phyloP scores from a whole-genome alignment of 225 moss, liverwort and hornwort species.

The Neckera pumila region DNA sequence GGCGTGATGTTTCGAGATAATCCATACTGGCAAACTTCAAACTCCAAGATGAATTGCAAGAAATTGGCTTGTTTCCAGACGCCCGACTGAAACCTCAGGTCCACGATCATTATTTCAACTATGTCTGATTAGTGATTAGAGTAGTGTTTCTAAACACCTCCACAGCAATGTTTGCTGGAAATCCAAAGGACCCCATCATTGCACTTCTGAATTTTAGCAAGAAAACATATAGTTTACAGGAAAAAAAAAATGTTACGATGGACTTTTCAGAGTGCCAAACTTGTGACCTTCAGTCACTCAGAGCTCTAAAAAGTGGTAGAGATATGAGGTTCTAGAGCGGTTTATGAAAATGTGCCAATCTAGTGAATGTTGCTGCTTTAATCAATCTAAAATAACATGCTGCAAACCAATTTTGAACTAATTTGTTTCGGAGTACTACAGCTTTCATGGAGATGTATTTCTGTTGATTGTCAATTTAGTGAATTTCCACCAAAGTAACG shows the following conservation, averaged over 20 bases:
- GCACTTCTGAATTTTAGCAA: background rate
- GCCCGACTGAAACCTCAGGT: background rate
- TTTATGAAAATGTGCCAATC: background rate
- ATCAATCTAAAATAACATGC: background rate
- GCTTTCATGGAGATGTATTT: background rate
- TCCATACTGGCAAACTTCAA: background rate
- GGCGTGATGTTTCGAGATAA: background rate
- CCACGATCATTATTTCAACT: background rate
- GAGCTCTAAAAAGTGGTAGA: background rate
- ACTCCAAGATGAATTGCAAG: background rate
- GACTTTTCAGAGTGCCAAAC: background rate
- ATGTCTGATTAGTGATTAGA: background rate
- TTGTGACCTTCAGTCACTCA: background rate
- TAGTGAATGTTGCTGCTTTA: background rate
- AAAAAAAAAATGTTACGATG: background rate
- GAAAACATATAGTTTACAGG: background rate
- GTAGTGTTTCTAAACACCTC: background rate
- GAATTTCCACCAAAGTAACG: background rate
- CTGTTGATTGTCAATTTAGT: background rate
- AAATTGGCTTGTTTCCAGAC: background rate
- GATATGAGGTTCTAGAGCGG: background rate
- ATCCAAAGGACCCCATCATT: background rate
- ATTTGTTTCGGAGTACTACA: background rate
- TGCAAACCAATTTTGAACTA: background rate
- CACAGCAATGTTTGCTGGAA: background rate